These are phyloP conservation scores for Yarrowia galli DNA, from an alignment of 1,139 yeast genomes.

Conservation along the genomic window DNA sequence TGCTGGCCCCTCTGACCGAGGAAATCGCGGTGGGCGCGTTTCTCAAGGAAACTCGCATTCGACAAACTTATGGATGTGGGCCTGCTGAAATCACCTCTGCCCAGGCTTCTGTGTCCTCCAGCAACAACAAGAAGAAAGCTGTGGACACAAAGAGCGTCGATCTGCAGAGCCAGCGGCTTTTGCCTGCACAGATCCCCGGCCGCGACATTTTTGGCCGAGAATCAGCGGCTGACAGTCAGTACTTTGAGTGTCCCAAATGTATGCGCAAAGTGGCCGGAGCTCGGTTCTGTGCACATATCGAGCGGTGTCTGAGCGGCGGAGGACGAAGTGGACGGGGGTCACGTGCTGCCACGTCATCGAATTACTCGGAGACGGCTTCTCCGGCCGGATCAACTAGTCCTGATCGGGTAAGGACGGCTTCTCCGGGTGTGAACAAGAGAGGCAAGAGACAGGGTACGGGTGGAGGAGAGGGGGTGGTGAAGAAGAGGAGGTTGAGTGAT, in stretches of 20 bases:
- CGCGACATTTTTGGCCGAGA: constrained; percentile 61
- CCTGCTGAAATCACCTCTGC: constrained; percentile 45
- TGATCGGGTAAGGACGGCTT: constrained; percentile 7
- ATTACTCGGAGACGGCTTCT: constrained; percentile 40
- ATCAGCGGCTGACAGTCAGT: constrained; percentile 56
- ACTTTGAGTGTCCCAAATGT: constrained; percentile 83
- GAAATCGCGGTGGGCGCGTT: constrained; percentile 55
- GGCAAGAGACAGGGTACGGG: constrained; percentile 3
- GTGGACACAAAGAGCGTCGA: constrained; percentile 44
- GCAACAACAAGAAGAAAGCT: constrained; percentile 39
- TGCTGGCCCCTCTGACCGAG: constrained; percentile 55
- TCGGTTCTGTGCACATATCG: constrained; percentile 90
- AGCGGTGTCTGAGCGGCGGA: constrained; percentile 77
- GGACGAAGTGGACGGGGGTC: constrained; percentile 45
- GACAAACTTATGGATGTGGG: constrained; percentile 46
- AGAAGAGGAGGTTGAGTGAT: constrained; percentile 41
- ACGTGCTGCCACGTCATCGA: constrained; percentile 32
- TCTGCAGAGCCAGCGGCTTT: constrained; percentile 43
- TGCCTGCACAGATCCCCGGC: constrained; percentile 50
- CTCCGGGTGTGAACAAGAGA: constrained; percentile 15
- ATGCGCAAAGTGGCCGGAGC: constrained; percentile 87
- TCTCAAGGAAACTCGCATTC: constrained; percentile 53
- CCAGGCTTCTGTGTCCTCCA: constrained; percentile 45
- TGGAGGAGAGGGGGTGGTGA: constrained; percentile 32
- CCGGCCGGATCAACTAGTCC: constrained; percentile 38